A percentile compares a stretch with the other conserved stretches of the same genome.
These are phyloP conservation scores for Zygoascus sp. DNA, from an alignment of 1,139 yeast species.

Conservation along the genomic window DNA sequence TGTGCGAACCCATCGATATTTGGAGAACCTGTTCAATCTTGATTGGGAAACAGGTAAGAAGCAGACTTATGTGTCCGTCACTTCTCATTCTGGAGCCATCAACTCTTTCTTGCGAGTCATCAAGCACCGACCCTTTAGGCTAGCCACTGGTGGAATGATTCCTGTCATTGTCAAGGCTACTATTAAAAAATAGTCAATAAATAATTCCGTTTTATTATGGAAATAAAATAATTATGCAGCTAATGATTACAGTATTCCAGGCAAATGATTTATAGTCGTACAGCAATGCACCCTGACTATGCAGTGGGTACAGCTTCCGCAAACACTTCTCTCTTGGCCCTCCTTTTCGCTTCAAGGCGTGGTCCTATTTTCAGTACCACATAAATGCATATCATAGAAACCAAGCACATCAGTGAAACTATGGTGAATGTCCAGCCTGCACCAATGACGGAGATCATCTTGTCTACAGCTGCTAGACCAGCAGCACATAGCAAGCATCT, in stretches of 20 bases:
- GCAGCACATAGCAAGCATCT: slow-evolving; percentile 60
- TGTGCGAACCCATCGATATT: slow-evolving; percentile 45
- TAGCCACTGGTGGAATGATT: slow-evolving; percentile 64
- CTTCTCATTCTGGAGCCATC: slow-evolving; percentile 63
- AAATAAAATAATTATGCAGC: not conserved
- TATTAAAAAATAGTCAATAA: slow-evolving; percentile 1
- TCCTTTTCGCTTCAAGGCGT: slow-evolving; percentile 6
- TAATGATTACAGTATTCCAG: too few relatives aligned
- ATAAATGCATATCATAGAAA: slow-evolving; percentile 17
- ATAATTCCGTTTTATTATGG: not conserved
- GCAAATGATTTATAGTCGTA: too few relatives aligned
- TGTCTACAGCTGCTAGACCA: slow-evolving; percentile 57
- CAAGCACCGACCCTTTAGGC: slow-evolving; percentile 51
- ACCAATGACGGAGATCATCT: slow-evolving; percentile 49
- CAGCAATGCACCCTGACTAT: too few relatives aligned
- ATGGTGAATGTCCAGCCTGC: slow-evolving; percentile 64
- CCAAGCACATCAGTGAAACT: slow-evolving; percentile 41
- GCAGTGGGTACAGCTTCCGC: too few relatives aligned
- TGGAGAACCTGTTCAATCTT: slow-evolving; percentile 45
- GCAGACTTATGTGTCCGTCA: slow-evolving; percentile 42
- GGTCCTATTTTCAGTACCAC: slow-evolving; percentile 19
- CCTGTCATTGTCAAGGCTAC: slow-evolving; percentile 47
- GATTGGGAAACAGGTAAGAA: slow-evolving; percentile 23
- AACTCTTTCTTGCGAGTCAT: slow-evolving; percentile 49
- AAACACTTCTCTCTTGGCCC: not conserved